A percentile compares a stretch with the other conserved stretches of the same genome.
Evolutionary conservation across 2,329 filamentous ascomycete genomes (phyloP).

Genomic region (Cladosporium halotolerans): DNA sequence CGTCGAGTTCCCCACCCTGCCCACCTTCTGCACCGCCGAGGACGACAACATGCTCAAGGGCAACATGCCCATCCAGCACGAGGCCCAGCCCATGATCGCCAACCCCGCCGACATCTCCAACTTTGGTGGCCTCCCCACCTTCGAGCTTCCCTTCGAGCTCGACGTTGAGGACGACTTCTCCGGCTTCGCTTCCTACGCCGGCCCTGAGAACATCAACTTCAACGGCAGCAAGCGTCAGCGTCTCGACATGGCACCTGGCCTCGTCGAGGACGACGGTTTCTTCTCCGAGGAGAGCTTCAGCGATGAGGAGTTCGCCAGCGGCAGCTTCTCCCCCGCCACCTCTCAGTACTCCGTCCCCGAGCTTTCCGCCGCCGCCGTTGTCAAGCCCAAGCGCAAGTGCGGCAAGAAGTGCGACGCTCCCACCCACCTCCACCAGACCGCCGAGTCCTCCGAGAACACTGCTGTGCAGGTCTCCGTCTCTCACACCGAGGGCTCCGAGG

Average conservation of each 20-base stretch:
- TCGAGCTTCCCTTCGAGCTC: constrained; percentile 82
- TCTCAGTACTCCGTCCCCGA: constrained; percentile 40
- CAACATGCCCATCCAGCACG: constrained; percentile 24
- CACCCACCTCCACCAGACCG: constrained; percentile 42
- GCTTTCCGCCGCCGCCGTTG: constrained; percentile 21
- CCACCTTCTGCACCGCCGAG: constrained; percentile 56
- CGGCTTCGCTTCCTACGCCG: constrained; percentile 63
- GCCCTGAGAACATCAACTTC: constrained; percentile 55
- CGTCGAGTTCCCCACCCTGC: constrained; percentile 59
- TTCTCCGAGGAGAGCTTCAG: constrained; percentile 70
- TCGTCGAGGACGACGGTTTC: constrained; percentile 65
- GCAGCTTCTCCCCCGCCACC: constrained; percentile 57
- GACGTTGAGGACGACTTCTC: constrained; percentile 88
- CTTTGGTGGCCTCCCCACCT: constrained; percentile 60
- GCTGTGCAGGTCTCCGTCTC: constrained; percentile 30
- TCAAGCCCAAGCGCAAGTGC: constrained; percentile 26
- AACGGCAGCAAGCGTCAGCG: constrained; percentile 64
- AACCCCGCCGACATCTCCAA: constrained; percentile 41
- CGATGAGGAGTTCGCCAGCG: constrained; percentile 59
- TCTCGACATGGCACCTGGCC: constrained; percentile 59
- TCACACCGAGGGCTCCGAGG: constrained; percentile 32
- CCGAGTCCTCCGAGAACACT: constrained; percentile 37
- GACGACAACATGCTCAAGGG: constrained; percentile 44
- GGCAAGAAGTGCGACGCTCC: constrained; percentile 35
- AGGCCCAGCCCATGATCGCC: constrained; percentile 24